phyloP scores from a whole-genome alignment of 139 green algal genomes.

The Pseudopediastrum boryanum region DNA sequence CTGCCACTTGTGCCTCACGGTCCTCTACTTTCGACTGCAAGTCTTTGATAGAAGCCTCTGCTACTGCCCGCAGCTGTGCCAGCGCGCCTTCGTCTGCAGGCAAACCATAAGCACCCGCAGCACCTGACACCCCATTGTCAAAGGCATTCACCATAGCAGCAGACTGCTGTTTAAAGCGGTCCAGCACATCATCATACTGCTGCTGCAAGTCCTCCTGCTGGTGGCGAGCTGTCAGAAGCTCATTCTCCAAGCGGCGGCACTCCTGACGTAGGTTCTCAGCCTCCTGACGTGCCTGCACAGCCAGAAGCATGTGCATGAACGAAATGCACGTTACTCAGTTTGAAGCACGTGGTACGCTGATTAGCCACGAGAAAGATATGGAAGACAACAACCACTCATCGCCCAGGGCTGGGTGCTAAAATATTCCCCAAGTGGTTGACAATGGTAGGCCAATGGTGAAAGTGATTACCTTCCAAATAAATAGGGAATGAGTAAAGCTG shows the following conservation, averaged over 20 bases:
- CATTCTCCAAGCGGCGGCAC: slow-evolving; percentile 26
- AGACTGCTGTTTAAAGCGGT: slow-evolving; percentile 55
- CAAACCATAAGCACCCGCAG: not conserved
- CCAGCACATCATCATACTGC: slow-evolving; percentile 53
- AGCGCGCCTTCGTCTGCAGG: slow-evolving; percentile 42
- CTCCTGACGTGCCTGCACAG: slow-evolving; percentile 41
- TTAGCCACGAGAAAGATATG: no score
- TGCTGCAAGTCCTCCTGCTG: slow-evolving; percentile 49
- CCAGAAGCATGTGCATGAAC: no score
- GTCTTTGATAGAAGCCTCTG: slow-evolving; percentile 66
- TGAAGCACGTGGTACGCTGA: no score
- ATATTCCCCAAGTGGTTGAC: no score
- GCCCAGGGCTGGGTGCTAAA: no score
- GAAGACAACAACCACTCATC: no score
- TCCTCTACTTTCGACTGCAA: slow-evolving; percentile 59
- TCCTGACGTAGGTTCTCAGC: slow-evolving; percentile 50
- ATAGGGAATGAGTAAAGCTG: no score
- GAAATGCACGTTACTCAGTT: no score
- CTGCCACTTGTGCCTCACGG: slow-evolving; percentile 44
- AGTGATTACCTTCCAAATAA: no score
- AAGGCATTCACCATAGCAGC: slow-evolving; percentile 52
- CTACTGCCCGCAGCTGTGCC: slow-evolving; percentile 60
- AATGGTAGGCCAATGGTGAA: no score
- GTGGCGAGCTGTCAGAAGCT: slow-evolving; percentile 17
- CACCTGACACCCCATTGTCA: slow-evolving; percentile 11